A percentile compares a stretch with the other conserved stretches of the same genome.
Evolutionary conservation across 352 stramenopile species (phyloP).

Genomic region (Phytophthora pseudosyringae): DNA sequence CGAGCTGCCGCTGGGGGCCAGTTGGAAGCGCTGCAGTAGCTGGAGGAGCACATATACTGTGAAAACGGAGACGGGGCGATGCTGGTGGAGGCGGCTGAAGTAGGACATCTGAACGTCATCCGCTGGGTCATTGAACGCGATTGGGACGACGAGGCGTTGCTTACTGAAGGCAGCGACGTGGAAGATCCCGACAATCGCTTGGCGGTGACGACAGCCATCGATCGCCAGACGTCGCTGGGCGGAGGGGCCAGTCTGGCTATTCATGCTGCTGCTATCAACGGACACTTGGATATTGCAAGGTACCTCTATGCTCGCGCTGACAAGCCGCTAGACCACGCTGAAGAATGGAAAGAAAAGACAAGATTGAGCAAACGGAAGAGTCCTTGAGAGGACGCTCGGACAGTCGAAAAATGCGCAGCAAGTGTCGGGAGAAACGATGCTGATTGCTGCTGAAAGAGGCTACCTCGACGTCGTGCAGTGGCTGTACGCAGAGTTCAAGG

Average conservation of each 20-base stretch:
- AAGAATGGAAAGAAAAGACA: background rate
- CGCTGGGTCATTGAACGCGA: slow-evolving; percentile 18
- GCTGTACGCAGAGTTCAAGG: slow-evolving; percentile 15
- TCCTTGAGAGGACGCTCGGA: background rate
- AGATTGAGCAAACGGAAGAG: background rate
- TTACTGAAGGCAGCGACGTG: background rate
- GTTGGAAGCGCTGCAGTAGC: slow-evolving; percentile 10
- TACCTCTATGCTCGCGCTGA: slow-evolving; percentile 7
- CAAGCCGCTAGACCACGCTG: background rate
- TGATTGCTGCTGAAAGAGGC: slow-evolving; percentile 14
- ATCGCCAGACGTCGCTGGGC: background rate
- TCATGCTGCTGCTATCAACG: slow-evolving; percentile 19
- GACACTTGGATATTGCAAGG: slow-evolving; percentile 22
- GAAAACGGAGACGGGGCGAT: background rate
- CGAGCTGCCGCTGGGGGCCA: slow-evolving; percentile 10
- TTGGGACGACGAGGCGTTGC: background rate
- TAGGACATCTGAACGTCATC: slow-evolving; percentile 6
- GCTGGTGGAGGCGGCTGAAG: slow-evolving; percentile 15
- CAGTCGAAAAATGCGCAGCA: background rate
- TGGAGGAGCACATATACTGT: background rate
- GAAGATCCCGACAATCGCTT: background rate
- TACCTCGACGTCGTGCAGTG: slow-evolving; percentile 18
- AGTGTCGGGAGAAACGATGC: slow-evolving; percentile 15
- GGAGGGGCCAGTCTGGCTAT: slow-evolving; percentile 17
- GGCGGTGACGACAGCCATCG: too few relatives aligned